Base-by-base conservation (phyloP, 2,329 filamentous ascomycete genomes). In the Pseudogymnoascus sp. region DNA sequence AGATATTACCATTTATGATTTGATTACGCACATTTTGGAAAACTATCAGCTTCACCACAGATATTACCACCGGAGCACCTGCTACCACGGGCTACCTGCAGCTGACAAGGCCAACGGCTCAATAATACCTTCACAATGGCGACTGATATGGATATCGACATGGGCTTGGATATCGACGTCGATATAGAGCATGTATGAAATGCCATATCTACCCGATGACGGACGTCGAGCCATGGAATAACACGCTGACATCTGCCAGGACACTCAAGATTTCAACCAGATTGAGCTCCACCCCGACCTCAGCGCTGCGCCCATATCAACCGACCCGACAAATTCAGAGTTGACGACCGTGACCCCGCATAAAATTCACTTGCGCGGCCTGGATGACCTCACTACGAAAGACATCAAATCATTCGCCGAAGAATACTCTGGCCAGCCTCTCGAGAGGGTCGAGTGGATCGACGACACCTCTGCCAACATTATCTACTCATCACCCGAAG, bases 391-490 rank as follows among this genome's bases (percentile, higher is more conserved):
- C 72, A 90, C 88, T 33, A 92, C 92, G 29, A 82, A 85, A 62
- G 86, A 96, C 66, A 88, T 97, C 69, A 87, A 89, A 68, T 79
- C 82, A 64, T 97, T 92, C 69, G 84, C 91, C 7, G 76, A 79
- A 58, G 81, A 90, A 66, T 83, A 94, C 73, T 91, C 80, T 37
- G 73, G 75, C 12, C 78, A 81, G 62, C 71, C 77, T 61, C 78
- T 86, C 63, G 78, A 83, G 62, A 81, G 83, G 65, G 80, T 97
- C 66, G 92, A 97, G 76, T 99, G 94, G 94, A 91, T 99, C 67
- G 91, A 97, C 73, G 94, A 99, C 74, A 87, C 85, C 6, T 93
- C 91, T 0, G 91, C 91, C 65, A 97, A 97, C 72, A 79, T 97
- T 61, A 75, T 96, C 61, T 97, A 94, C 76, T 78, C 76, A 39